A percentile compares a stretch with the other conserved stretches of the same genome.
Evolutionary conservation across 1,139 yeast species (phyloP).

Genomic region (Saccharomyces hybrid): DNA sequence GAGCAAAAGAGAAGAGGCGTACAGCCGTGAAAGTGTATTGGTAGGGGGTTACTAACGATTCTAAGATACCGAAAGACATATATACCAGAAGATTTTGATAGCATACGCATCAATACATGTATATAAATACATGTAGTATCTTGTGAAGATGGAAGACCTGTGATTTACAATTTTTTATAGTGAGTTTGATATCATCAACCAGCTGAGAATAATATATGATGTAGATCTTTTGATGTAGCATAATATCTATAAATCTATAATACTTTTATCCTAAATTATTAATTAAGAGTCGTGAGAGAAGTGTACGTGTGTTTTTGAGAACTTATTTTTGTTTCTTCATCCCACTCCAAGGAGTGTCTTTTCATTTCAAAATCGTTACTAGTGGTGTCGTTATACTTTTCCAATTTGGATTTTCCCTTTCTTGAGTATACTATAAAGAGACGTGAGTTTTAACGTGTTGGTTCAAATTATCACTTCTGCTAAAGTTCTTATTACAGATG

Average conservation of each 20-base stretch:
- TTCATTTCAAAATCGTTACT: background rate
- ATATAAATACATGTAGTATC: background rate
- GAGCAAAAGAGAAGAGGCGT: background rate
- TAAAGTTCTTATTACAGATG: too few relatives aligned
- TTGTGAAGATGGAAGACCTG: background rate
- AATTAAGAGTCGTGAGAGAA: background rate
- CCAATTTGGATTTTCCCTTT: background rate
- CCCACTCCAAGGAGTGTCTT: background rate
- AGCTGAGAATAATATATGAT: background rate
- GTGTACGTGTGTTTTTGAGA: background rate
- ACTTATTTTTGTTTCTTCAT: background rate
- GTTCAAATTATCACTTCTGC: constrained; percentile 61
- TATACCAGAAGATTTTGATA: background rate
- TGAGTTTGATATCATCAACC: background rate
- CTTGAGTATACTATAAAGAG: background rate
- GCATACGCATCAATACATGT: background rate
- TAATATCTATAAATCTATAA: background rate
- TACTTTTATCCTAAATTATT: background rate
- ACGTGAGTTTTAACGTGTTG: constrained; percentile 66
- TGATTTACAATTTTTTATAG: background rate
- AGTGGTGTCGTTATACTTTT: background rate
- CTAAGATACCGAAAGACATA: background rate
- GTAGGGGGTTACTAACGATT: background rate
- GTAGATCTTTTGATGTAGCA: background rate
- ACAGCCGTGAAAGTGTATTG: background rate